Conservation (phyloP, 164 flowering plant genomes). For the Aristolochia fimbriata region DNA sequence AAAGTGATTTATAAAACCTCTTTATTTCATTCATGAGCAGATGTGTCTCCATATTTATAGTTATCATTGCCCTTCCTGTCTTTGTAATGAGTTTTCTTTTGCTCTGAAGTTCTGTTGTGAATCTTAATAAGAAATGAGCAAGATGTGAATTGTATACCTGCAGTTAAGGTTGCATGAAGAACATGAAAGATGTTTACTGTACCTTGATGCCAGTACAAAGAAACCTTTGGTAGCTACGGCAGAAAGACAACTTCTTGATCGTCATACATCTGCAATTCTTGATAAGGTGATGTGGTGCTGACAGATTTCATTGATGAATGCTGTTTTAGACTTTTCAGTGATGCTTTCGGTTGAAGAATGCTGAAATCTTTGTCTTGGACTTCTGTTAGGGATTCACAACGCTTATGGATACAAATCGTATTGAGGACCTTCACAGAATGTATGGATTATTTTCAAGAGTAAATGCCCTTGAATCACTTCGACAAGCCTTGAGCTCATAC, state of each 20-base stretch:
- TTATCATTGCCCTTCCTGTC: background rate
- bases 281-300: conserved; percentile 53
- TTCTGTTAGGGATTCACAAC: conserved; percentile 65
- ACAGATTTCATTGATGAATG: background rate
- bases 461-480: conserved; percentile 72
- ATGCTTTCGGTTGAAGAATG: background rate
- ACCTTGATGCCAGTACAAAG: conserved; percentile 75
- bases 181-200: conserved; percentile 83
- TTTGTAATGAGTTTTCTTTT: background rate
- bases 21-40: no score
- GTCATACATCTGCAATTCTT: conserved; percentile 74
- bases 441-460: conserved; percentile 70
- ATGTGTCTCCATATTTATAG: background rate
- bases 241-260: conserved; percentile 86
- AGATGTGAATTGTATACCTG: conserved; percentile 10
- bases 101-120: conserved; percentile 1
- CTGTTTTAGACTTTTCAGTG: background rate
- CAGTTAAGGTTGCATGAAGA: conserved; percentile 97
- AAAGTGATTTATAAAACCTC: no score
- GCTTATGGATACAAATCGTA: conserved; percentile 94
- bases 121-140: background rate
- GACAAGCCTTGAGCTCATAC: conserved; percentile 72
- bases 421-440: conserved; percentile 82
- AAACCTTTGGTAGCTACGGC: conserved; percentile 77
- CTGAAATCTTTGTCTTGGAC: no score